These are phyloP conservation scores for Geoglossum cookeanum DNA, from an alignment of 2,329 filamentous ascomycete genomes.

Conservation along the genomic window DNA sequence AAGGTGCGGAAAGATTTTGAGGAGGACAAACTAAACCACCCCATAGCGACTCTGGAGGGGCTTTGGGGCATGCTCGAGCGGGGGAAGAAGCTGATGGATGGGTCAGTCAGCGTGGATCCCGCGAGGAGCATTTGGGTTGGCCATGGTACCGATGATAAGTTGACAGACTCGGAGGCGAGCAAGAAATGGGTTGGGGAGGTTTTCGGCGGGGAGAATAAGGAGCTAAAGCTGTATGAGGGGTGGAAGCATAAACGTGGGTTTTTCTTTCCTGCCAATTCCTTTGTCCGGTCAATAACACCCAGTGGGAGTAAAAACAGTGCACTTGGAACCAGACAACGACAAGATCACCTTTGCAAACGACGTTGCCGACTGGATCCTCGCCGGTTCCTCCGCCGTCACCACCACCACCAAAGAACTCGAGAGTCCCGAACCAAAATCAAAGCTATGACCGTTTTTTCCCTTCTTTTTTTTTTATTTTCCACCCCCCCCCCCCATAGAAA, in stretches of 20 bases:
- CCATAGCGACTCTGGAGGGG: constrained; percentile 72
- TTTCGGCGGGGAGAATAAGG: constrained; percentile 42
- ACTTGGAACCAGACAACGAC: no score
- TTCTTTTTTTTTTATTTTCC: no score
- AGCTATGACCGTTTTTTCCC: no score
- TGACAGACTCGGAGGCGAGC: constrained; percentile 45
- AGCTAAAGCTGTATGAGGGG: constrained; percentile 55
- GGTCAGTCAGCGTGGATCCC: constrained; percentile 26
- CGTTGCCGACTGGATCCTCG: no score
- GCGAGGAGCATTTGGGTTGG: constrained; percentile 43
- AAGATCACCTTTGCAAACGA: no score
- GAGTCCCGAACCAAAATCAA: no score
- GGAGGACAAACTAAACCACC: constrained; percentile 54
- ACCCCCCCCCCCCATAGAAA: no score
- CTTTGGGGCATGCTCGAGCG: constrained; percentile 61
- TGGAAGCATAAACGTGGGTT: constrained; percentile 70
- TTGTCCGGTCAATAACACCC: no score
- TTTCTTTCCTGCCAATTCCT: no score
- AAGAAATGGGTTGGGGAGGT: constrained; percentile 42
- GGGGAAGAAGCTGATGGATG: constrained; percentile 38
- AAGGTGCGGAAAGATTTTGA: constrained; percentile 39
- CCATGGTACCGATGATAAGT: constrained; percentile 58
- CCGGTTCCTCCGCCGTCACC: no score
- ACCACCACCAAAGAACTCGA: no score
- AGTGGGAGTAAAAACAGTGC: no score